Conservation (phyloP, 768 basidiomycete species). For the Crepidotus variabilis region DNA sequence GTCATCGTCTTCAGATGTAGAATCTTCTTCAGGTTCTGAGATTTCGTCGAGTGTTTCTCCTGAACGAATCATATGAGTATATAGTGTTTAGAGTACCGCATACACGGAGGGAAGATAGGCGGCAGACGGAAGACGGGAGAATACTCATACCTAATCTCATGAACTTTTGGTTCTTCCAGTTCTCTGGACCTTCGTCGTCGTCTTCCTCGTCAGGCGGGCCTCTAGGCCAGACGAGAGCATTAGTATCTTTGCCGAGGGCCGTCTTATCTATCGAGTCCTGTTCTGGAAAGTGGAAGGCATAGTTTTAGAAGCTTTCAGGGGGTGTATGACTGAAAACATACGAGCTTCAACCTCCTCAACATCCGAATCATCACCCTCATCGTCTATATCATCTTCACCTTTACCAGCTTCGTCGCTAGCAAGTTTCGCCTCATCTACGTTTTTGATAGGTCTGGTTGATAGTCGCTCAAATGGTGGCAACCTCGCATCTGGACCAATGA, state of each 20-base stretch:
- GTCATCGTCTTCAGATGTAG: slow-evolving; percentile 43
- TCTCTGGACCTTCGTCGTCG: slow-evolving; percentile 58
- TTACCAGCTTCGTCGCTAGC: slow-evolving; percentile 33
- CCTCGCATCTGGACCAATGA: slow-evolving; percentile 67
- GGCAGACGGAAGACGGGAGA: neutral
- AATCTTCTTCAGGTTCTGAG: slow-evolving; percentile 63
- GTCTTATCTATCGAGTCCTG: slow-evolving; percentile 41
- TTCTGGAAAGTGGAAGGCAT: slow-evolving; percentile 28
- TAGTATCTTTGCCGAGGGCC: slow-evolving; percentile 63
- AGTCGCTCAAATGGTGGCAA: slow-evolving; percentile 71
- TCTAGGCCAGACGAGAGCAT: slow-evolving; percentile 81
- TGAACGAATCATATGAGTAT: slow-evolving; percentile 14
- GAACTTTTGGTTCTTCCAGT: slow-evolving; percentile 61
- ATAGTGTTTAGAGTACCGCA: neutral
- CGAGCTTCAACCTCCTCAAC: slow-evolving; percentile 65
- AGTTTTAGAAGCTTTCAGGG: slow-evolving; percentile 6
- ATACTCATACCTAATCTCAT: slow-evolving; percentile 63
- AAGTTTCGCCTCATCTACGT: slow-evolving; percentile 26
- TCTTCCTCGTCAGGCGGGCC: slow-evolving; percentile 61
- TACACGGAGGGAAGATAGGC: neutral
- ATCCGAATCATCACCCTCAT: slow-evolving; percentile 52
- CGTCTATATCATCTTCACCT: slow-evolving; percentile 56
- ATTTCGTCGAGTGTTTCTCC: slow-evolving; percentile 50
- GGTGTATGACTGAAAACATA: slow-evolving; percentile 28
- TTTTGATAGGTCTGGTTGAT: slow-evolving; percentile 45